Evolutionary conservation across 371 early-diverging fungal species (phyloP).

Genomic region (Actinomortierella wolfii): DNA sequence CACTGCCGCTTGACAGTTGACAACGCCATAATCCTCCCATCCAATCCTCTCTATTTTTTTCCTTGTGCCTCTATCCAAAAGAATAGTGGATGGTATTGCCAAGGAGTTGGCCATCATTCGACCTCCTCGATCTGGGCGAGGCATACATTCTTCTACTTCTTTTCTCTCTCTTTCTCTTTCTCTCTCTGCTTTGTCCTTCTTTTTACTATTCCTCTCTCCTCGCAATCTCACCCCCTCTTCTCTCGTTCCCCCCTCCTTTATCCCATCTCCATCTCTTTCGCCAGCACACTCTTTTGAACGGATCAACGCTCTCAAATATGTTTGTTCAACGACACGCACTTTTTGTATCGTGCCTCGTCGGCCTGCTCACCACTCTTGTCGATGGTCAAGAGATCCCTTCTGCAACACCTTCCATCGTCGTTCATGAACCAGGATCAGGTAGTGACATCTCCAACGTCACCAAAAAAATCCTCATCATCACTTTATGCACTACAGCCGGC

Average conservation of each 20-base stretch:
- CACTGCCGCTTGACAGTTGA: no score
- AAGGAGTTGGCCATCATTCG: constrained; percentile 36
- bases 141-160: constrained; percentile 2
- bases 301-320: background rate
- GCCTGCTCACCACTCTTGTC: background rate
- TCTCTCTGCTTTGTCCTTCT: background rate
- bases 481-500: no score
- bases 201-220: constrained; percentile 3
- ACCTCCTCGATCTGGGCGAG: no score
- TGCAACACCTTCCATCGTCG: background rate
- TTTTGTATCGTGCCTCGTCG: background rate
- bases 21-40: no score
- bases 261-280: background rate
- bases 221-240: background rate
- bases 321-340: background rate
- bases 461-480: no score
- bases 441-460: no score
- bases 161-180: constrained; percentile 4
- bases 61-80: constrained; percentile 71
- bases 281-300: background rate
- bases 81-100: constrained; percentile 66
- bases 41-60: constrained; percentile 55
- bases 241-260: background rate
- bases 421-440: no score
- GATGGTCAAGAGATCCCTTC: background rate